Base-by-base conservation (phyloP, 2,329 filamentous ascomycete genomes). In the Sclerotinia glacialis region DNA sequence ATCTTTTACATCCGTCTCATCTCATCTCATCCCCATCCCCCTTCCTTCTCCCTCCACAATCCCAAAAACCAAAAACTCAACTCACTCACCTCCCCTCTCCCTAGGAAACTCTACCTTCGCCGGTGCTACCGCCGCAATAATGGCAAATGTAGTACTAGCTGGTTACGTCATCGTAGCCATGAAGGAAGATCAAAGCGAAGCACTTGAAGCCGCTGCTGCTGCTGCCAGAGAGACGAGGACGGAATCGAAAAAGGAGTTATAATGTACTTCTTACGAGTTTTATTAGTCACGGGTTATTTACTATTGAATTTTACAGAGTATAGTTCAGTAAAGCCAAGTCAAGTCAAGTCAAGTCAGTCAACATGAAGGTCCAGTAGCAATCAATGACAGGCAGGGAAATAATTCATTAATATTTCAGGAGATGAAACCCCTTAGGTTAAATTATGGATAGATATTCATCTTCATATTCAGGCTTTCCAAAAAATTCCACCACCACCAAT, bases 111-210 rank as follows among this genome's bases (percentile, higher is more conserved):
- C 92, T 18, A 96, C 93, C 1, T 94, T 88, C 73, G 92, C 93
- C 4, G 95, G 93, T 18, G 93, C 87, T 0, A 81, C 90, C 44
- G 95, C 95, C 1, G 95, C 95, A 26, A 80, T 98, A 61, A 87
- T 96, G 77, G 95, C 95, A 16, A 99, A 99, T 73, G 85, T 96
- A 1, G 92, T 99, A 4, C 81, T 99, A 61, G 85, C 98, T 67
- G 87, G 85, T n/a, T 99, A 98, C 78, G 86, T 98, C 53, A 80
- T 97, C 66, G 92, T 97, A 26, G 95, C 95, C 5, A 93, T 97
- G 85, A 88, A 85, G 69, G 95, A 99, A 77, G 95, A 98, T 75
- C 82, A 85, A 67, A 79, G 78, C 14, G 75, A 77, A 47, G 69
- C 71, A 11, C 60, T 74, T 63, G 76, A 79, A 64, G 79, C 78